Evolutionary conservation across 139 green algal genomes (phyloP).

Genomic region (Chlamydomonas applanata): DNA sequence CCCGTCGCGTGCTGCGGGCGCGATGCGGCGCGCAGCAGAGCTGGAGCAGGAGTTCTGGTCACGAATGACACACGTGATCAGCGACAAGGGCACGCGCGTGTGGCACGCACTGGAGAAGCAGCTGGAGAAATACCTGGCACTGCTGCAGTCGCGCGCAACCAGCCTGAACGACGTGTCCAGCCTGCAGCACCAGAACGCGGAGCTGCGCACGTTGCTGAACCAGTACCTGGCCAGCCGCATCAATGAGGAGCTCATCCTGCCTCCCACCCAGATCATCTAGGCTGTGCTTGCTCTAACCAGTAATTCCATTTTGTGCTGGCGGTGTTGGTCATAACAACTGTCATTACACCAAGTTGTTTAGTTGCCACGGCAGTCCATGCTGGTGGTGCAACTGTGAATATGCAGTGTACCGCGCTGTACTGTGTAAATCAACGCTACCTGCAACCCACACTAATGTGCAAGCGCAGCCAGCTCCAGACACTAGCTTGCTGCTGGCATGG

Average conservation of each 20-base stretch:
- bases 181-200: constrained; percentile 71
- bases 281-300: no score
- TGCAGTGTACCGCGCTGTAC: no score
- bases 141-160: constrained; percentile 48
- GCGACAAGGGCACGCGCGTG: constrained; percentile 51
- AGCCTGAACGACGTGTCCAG: constrained; percentile 48
- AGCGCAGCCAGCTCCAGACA: no score
- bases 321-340: no score
- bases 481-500: no score
- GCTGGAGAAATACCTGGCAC: constrained; percentile 63
- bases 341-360: not conserved
- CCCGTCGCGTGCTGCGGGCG: constrained; percentile 7
- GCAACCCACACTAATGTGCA: no score
- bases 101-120: constrained; percentile 69
- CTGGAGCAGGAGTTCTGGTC: constrained; percentile 54
- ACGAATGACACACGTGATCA: constrained; percentile 50
- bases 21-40: constrained; percentile 31
- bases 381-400: no score
- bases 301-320: no score
- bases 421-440: no score
- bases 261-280: constrained; percentile 59
- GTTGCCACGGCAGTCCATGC: no score
- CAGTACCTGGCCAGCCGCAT: constrained; percentile 71
- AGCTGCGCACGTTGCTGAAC: constrained; percentile 73
- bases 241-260: constrained; percentile 73